These are phyloP conservation scores for Rutstroemia sp. DNA, from an alignment of 2,329 filamentous ascomycete genomes.

Conservation along the genomic window DNA sequence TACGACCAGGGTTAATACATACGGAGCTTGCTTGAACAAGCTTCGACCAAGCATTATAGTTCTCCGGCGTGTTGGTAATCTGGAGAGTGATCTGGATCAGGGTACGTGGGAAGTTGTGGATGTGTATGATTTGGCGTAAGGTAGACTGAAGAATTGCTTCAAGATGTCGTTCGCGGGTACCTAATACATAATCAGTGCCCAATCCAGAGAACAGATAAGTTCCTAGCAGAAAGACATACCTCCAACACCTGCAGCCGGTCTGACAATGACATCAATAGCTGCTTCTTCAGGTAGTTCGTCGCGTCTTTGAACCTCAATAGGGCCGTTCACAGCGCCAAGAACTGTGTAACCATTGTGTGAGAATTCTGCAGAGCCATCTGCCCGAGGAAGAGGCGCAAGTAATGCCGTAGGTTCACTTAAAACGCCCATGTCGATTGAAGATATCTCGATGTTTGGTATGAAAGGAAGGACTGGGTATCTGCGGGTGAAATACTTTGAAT, in stretches of 20 bases:
- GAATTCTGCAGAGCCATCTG: constrained; percentile 76
- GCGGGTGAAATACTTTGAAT: neutral
- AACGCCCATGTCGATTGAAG: constrained; percentile 28
- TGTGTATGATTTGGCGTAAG: constrained; percentile 65
- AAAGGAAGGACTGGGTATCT: no score
- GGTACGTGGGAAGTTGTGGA: constrained; percentile 67
- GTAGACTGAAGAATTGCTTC: constrained; percentile 69
- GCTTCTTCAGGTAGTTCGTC: constrained; percentile 92
- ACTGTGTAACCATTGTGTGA: constrained; percentile 71
- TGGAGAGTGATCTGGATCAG: constrained; percentile 80
- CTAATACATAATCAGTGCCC: constrained; percentile 27
- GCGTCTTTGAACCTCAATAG: constrained; percentile 79
- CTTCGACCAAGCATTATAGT: constrained; percentile 55
- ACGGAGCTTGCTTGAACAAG: constrained; percentile 54
- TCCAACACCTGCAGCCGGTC: constrained; percentile 77
- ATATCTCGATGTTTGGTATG: neutral
- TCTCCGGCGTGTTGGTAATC: constrained; percentile 60
- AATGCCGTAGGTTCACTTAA: constrained; percentile 37
- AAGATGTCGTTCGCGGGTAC: constrained; percentile 71
- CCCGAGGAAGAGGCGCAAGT: constrained; percentile 55
- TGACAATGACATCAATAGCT: constrained; percentile 79
- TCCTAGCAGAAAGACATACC: constrained; percentile 40
- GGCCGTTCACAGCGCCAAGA: constrained; percentile 82
- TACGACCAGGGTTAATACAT: constrained; percentile 16
- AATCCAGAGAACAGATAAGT: neutral